Percentiles rank a stretch among this genome's conserved stretches.
These are phyloP conservation scores for Kodamaea suecica DNA, from an alignment of 1,139 yeast genomes.

Conservation along the genomic window DNA sequence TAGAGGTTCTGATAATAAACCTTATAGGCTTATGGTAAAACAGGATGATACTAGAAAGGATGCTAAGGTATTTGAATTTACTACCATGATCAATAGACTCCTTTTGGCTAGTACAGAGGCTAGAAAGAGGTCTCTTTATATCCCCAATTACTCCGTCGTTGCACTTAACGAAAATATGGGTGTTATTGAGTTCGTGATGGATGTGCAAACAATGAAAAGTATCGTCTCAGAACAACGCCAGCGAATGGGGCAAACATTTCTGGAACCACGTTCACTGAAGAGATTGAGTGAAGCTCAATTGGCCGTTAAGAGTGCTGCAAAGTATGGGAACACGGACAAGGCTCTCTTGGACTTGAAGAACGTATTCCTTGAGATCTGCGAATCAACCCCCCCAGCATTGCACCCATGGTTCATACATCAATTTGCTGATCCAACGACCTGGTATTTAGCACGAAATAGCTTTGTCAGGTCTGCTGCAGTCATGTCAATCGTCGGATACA, in stretches of 20 bases:
- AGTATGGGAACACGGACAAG: slow-evolving; percentile 16
- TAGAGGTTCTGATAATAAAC: slow-evolving; percentile 72
- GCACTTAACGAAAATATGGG: slow-evolving; percentile 89
- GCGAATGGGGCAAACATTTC: slow-evolving; percentile 31
- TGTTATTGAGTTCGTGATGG: slow-evolving; percentile 87
- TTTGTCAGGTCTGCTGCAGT: slow-evolving; percentile 86
- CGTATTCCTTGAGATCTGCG: slow-evolving; percentile 31
- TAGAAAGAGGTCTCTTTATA: slow-evolving; percentile 63
- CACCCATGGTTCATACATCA: slow-evolving; percentile 85
- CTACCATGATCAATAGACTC: slow-evolving; percentile 79
- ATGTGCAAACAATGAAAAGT: slow-evolving; percentile 76
- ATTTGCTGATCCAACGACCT: slow-evolving; percentile 84
- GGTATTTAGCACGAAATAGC: slow-evolving; percentile 77
- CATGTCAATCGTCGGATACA: slow-evolving; percentile 96
- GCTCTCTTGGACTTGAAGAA: slow-evolving; percentile 20
- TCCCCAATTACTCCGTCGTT: slow-evolving; percentile 83
- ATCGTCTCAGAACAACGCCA: slow-evolving; percentile 50
- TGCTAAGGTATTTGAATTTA: slow-evolving; percentile 90
- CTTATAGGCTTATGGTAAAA: slow-evolving; percentile 77
- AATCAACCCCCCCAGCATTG: slow-evolving; percentile 67
- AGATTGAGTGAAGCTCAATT: slow-evolving; percentile 43
- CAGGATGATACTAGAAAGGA: slow-evolving; percentile 94
- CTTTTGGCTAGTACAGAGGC: slow-evolving; percentile 68
- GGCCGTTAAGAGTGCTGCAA: slow-evolving; percentile 24
- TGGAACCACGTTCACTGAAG: slow-evolving; percentile 34